phyloP scores from a whole-genome alignment of 176 grass and related monocot species.

The Aegilops bicornis region DNA sequence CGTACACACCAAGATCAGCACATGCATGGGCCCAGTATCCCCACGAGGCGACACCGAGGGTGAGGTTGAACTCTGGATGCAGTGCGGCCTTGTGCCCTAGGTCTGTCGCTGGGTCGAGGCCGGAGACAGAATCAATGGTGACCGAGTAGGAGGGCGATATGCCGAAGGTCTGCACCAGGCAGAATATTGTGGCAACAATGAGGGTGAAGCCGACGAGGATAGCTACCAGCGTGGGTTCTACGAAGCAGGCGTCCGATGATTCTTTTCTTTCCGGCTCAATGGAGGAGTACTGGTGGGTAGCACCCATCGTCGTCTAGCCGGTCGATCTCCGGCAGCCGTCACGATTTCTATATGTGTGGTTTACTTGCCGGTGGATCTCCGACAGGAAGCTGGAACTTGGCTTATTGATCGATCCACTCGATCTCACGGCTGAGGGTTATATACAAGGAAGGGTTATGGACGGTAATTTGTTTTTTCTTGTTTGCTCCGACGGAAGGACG shows the following conservation, averaged over 20 bases:
- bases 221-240: neutral
- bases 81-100: no score
- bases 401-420: no score
- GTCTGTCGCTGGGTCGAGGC: neutral
- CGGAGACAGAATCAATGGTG: neutral
- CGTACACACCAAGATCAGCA: neutral
- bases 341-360: no score
- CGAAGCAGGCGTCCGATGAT: neutral
- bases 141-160: neutral
- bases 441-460: no score
- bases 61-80: no score
- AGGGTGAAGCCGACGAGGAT: neutral
- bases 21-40: no score
- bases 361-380: no score
- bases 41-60: no score
- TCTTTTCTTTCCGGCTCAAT: neutral
- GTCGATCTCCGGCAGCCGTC: neutral
- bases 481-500: no score
- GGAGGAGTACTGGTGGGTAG: neutral
- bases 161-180: neutral
- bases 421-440: no score
- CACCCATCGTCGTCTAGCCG: neutral
- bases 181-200: neutral
- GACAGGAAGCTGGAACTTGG: no score
- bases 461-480: no score